Conservation (phyloP, 2,329 filamentous ascomycete genomes). For the Trichophyton equinum region DNA sequence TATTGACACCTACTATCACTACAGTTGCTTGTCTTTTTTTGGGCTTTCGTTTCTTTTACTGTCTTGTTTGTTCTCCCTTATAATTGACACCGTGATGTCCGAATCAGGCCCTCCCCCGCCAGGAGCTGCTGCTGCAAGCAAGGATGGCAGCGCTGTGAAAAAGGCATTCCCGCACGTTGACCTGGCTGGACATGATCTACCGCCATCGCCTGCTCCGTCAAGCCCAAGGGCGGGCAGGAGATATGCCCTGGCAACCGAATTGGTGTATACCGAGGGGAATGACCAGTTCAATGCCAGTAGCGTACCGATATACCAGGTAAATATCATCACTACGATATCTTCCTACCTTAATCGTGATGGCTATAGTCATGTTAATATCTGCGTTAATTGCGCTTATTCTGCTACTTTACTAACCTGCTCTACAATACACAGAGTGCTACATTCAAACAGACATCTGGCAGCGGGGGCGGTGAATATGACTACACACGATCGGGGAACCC, state of each 20-base stretch:
- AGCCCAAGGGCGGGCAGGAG: slow-evolving; percentile 74
- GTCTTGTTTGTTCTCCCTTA: background rate
- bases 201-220: slow-evolving; percentile 84
- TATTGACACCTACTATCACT: background rate
- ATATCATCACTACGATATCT: slow-evolving; percentile 1
- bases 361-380: background rate
- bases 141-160: slow-evolving; percentile 7
- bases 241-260: slow-evolving; percentile 88
- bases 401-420: background rate
- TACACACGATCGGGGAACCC: slow-evolving; percentile 97
- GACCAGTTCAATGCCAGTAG: slow-evolving; percentile 97
- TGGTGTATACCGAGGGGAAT: slow-evolving; percentile 90
- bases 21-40: background rate
- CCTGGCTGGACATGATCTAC: slow-evolving; percentile 70
- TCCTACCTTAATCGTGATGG: background rate
- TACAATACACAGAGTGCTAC: slow-evolving; percentile 60
- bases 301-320: slow-evolving; percentile 84
- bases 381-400: background rate
- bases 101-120: slow-evolving; percentile 5
- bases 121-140: background rate
- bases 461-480: slow-evolving; percentile 82
- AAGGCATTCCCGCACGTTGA: slow-evolving; percentile 54
- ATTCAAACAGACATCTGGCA: slow-evolving; percentile 81
- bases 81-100: slow-evolving; percentile 10
- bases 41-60: background rate